A percentile compares a stretch with the other conserved stretches of the same genome.
phyloP scores from a whole-genome alignment of 2,329 filamentous ascomycete species.

The Fusarium citri region DNA sequence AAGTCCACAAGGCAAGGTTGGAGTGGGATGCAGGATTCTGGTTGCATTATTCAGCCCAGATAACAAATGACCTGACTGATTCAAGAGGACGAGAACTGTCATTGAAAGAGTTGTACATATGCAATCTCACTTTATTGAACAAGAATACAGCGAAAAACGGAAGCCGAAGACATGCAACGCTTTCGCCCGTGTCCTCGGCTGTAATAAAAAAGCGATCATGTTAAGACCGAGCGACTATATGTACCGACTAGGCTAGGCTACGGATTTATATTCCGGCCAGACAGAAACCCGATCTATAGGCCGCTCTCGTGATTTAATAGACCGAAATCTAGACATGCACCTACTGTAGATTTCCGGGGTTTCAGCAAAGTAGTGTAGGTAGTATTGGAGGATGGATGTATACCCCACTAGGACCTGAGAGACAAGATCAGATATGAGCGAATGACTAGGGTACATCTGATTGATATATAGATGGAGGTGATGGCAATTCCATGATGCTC shows the following conservation, averaged over 20 bases:
- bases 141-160: neutral
- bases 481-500: neutral
- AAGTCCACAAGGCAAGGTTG: constrained; percentile 30
- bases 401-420: neutral
- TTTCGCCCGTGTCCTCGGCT: neutral
- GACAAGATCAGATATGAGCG: neutral
- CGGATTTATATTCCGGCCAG: neutral
- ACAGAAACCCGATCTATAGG: neutral
- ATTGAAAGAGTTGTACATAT: neutral
- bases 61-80: neutral
- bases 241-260: neutral
- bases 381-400: neutral
- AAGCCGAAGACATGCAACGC: neutral
- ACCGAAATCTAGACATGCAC: constrained; percentile 1
- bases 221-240: neutral
- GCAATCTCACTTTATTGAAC: neutral
- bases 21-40: constrained; percentile 2
- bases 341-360: neutral
- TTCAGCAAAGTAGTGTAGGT: neutral
- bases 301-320: neutral
- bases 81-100: neutral
- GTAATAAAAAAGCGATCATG: neutral
- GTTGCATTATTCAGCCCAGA: constrained; percentile 19
- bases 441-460: neutral
- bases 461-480: neutral